Conservation (phyloP, 805 yeast species). For the Nakazawaea wyomingensis region DNA sequence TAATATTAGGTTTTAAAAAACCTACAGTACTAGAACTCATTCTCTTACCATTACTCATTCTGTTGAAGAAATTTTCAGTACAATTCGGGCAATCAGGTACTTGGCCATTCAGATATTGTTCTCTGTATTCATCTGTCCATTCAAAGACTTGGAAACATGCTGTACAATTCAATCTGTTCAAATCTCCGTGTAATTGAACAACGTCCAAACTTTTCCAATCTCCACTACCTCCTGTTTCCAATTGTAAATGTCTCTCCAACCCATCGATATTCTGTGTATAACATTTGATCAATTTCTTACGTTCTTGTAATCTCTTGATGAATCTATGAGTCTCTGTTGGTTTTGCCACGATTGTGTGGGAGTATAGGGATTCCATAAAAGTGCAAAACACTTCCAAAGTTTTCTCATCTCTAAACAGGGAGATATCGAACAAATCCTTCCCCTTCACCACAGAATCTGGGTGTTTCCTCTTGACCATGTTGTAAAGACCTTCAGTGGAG, state of each 20-base stretch:
- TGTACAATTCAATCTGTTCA: conserved; percentile 73
- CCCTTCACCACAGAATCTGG: conserved; percentile 70
- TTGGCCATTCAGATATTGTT: conserved; percentile 49
- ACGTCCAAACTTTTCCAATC: conserved; percentile 67
- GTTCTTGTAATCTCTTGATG: conserved; percentile 53
- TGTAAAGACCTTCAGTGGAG: conserved; percentile 77
- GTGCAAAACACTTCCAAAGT: conserved; percentile 74
- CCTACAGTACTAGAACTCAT: conserved; percentile 70
- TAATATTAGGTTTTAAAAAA: conserved; percentile 79
- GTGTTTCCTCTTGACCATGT: conserved; percentile 57
- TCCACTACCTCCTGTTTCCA: conserved; percentile 50
- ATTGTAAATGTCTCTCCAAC: conserved; percentile 61
- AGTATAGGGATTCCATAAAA: conserved; percentile 79
- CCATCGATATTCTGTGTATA: conserved; percentile 96
- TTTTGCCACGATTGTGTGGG: conserved; percentile 55
- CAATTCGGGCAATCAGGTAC: conserved; percentile 79
- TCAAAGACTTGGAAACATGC: conserved; percentile 51
- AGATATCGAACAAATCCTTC: conserved; percentile 85
- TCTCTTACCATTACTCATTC: conserved; percentile 69
- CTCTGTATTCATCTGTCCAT: conserved; percentile 56
- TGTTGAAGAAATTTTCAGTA: conserved; percentile 44
- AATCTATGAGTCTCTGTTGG: conserved; percentile 86
- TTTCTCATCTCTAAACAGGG: conserved; percentile 64
- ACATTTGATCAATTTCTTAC: conserved; percentile 70
- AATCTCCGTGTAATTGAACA: conserved; percentile 87